Conservation (phyloP, 257 asterid species). For the Cinchona pubescens region DNA sequence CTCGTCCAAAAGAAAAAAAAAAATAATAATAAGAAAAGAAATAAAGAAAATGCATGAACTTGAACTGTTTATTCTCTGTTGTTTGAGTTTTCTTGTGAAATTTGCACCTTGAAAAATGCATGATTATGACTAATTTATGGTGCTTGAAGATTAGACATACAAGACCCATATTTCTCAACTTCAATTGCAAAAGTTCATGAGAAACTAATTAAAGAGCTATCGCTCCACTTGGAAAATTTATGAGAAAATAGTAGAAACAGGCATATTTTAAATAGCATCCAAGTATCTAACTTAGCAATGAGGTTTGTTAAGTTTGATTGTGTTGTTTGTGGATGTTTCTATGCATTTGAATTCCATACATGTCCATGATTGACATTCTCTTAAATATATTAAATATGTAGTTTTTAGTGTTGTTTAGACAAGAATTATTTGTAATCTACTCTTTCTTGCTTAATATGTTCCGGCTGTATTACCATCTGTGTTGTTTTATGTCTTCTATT, state of each 20-base stretch:
- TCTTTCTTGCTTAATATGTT: constrained; percentile 1
- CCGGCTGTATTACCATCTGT: background rate
- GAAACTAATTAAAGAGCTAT: too few species aligned
- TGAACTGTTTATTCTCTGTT: background rate
- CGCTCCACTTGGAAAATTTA: background rate
- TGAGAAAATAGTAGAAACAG: background rate
- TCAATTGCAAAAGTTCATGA: background rate
- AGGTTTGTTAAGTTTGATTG: background rate
- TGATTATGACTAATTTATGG: background rate
- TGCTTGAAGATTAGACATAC: background rate
- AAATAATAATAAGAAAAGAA: background rate
- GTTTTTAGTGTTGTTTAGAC: background rate
- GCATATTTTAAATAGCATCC: background rate
- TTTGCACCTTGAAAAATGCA: background rate
- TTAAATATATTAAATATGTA: background rate
- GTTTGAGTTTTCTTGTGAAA: background rate
- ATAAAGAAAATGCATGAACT: background rate
- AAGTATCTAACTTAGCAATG: too few species aligned
- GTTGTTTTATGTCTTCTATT: background rate
- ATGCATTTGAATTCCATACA: background rate
- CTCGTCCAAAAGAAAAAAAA: background rate
- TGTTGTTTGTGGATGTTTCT: background rate
- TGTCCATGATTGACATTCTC: background rate
- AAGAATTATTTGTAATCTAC: background rate
- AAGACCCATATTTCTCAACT: background rate